Evolutionary conservation across 23 red algal genomes (phyloP), one percentile per base, ranked within the genome.

Genomic region (Gracilaria vermiculophylla): DNA sequence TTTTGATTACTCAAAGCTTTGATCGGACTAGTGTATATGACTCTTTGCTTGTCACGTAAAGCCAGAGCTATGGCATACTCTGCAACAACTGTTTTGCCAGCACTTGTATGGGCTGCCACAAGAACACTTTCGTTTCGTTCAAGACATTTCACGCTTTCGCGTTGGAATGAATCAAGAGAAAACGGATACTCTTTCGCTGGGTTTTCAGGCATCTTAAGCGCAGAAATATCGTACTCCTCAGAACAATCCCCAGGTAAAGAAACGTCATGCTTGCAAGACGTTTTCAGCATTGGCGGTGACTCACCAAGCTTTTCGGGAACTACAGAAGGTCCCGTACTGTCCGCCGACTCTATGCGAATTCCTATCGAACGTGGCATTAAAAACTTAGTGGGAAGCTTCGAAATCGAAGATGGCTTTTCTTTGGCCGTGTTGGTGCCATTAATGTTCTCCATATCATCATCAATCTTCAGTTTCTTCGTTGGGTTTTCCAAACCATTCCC

Each of bases 1-100:
- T 99, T 99, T 75, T 99, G 97, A 82, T 99, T 99, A 62, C 91
- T 94, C 51, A 99, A 78, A 33, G 93, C 92, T 78, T 99, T 99
- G 78, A 99, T 99, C 47, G 97, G 97, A 2, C 92, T 95, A 41
- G 97, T 99, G 61, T 99, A 99, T 53, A 99, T 99, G 19, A 95
- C 97, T 25, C 93, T 77, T 58, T 91, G 90, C 17, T 90, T 85
- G 28, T 99, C 81, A 1, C 88, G 71, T 11, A 94, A 60, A 27
- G 92, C 84, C 44, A 95, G 29, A 3, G 97, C 92, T n/a, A 99
- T 94, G 1, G 97, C 97, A 79, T 99, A 99, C 83, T 99, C 97
- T 4, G 97, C 97, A 21, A 99, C 87, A 15, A 87, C 97, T 5
- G 97, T 99, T 62, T 99, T 99, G 5, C 97, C 97, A 28, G 97